Conservation (phyloP, 345 rosid species). For the Kernera saxatilis region DNA sequence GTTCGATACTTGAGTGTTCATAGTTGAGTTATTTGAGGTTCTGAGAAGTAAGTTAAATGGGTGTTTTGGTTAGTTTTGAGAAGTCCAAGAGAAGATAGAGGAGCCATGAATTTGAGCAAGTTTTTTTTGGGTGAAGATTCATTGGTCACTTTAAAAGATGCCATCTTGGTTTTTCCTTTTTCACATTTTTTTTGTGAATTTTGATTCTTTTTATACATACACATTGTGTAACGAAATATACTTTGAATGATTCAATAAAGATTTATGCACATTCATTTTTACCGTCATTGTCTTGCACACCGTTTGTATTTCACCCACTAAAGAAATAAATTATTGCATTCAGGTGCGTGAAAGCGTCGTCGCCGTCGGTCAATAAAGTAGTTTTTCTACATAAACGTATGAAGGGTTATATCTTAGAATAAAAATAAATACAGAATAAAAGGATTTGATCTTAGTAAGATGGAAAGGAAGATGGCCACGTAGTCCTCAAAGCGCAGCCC, state of each 20-base stretch:
- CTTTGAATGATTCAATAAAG: background rate
- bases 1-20: slow-evolving; percentile 39
- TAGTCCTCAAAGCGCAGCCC: background rate
- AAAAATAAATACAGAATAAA: too few species aligned
- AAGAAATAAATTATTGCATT: slow-evolving; percentile 9
- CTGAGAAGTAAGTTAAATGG: background rate
- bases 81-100: background rate
- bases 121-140: slow-evolving; percentile 12
- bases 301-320: slow-evolving; percentile 16
- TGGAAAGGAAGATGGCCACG: background rate
- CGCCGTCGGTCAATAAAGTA: background rate
- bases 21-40: slow-evolving; percentile 7
- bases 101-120: slow-evolving; percentile 20
- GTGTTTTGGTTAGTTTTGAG: background rate
- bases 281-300: background rate
- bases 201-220: slow-evolving; percentile 16
- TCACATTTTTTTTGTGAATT: background rate
- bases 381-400: background rate
- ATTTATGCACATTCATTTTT: background rate
- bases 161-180: background rate
- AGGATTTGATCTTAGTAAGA: too few species aligned
- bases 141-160: slow-evolving; percentile 8
- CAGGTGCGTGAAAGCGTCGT: slow-evolving; percentile 14
- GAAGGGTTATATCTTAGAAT: background rate
- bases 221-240: slow-evolving; percentile 14